A percentile compares a stretch with the other conserved stretches of the same genome.
These are phyloP conservation scores for Diaporthe sp. DNA, from an alignment of 2,329 filamentous ascomycete species.

Conservation along the genomic window DNA sequence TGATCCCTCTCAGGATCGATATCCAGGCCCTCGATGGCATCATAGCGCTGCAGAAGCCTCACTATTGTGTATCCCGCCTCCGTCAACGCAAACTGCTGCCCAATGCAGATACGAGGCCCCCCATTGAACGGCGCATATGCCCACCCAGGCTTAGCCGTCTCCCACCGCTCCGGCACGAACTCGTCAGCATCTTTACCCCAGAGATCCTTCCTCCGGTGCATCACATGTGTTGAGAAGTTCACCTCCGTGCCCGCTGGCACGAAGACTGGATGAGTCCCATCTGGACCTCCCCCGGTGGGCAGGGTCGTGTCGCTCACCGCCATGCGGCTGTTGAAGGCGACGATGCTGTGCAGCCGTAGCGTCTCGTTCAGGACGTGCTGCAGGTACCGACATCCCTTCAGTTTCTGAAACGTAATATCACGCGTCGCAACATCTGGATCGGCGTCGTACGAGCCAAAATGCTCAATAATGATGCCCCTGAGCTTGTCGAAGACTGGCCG, in stretches of 20 bases:
- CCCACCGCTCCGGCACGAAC: slow-evolving; percentile 26
- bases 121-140: slow-evolving; percentile 14
- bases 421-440: slow-evolving; percentile 26
- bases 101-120: neutral
- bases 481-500: slow-evolving; percentile 49
- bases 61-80: slow-evolving; percentile 1
- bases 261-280: neutral
- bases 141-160: neutral
- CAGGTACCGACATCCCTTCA: slow-evolving; percentile 58
- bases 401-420: slow-evolving; percentile 55
- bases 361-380: slow-evolving; percentile 60
- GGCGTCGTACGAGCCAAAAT: slow-evolving; percentile 4
- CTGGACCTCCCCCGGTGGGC: neutral
- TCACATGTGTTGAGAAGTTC: slow-evolving; percentile 10
- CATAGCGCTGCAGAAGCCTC: neutral
- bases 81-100: slow-evolving; percentile 15
- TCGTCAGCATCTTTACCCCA: neutral
- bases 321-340: slow-evolving; percentile 41
- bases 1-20: neutral
- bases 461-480: slow-evolving; percentile 23
- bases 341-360: slow-evolving; percentile 26
- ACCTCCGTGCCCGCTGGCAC: neutral
- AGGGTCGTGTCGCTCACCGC: neutral
- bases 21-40: neutral
- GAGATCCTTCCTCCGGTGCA: slow-evolving; percentile 20